phyloP scores from a whole-genome alignment of 1,284 basidiomycete species.

The Pulveroboletus sp. region DNA sequence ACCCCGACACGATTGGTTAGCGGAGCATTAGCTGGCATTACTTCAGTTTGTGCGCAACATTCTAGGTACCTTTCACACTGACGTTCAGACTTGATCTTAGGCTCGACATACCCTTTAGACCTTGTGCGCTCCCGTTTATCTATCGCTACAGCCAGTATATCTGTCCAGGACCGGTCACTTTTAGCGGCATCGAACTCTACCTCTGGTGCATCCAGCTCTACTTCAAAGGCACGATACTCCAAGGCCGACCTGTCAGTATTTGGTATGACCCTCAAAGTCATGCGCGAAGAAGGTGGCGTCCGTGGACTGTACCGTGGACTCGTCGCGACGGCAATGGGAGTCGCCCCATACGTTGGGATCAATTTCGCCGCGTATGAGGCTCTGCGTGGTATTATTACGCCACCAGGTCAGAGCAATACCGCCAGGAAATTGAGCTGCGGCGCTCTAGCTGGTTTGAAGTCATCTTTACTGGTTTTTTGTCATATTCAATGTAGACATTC shows the following conservation, averaged over 20 bases:
- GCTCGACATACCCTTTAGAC: conserved; percentile 91
- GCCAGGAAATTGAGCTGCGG: conserved; percentile 72
- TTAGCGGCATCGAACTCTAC: conserved; percentile 41
- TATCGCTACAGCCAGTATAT: conserved; percentile 83
- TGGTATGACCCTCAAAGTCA: conserved; percentile 89
- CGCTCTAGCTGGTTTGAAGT: conserved; percentile 65
- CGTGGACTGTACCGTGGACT: conserved; percentile 87
- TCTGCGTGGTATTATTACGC: conserved; percentile 69
- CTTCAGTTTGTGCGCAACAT: conserved; percentile 71
- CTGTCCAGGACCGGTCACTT: conserved; percentile 34
- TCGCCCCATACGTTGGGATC: conserved; percentile 90
- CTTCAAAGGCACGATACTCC: conserved; percentile 41
- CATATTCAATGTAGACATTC: conserved; percentile 10
- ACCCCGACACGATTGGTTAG: conserved; percentile 80
- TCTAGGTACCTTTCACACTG: conserved; percentile 19
- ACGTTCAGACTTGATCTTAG: conserved; percentile 39
- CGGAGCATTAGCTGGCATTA: conserved; percentile 89
- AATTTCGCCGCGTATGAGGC: conserved; percentile 83
- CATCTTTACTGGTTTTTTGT: background rate
- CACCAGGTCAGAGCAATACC: conserved; percentile 69
- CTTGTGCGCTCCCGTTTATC: conserved; percentile 90
- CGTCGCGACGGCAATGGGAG: conserved; percentile 85
- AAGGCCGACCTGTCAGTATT: conserved; percentile 71
- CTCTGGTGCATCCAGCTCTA: conserved; percentile 53
- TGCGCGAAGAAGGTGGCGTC: conserved; percentile 88